A percentile compares a stretch with the other conserved stretches of the same genome.
phyloP scores from a whole-genome alignment of 2,329 filamentous ascomycete genomes.

The Aplosporella prunicola region DNA sequence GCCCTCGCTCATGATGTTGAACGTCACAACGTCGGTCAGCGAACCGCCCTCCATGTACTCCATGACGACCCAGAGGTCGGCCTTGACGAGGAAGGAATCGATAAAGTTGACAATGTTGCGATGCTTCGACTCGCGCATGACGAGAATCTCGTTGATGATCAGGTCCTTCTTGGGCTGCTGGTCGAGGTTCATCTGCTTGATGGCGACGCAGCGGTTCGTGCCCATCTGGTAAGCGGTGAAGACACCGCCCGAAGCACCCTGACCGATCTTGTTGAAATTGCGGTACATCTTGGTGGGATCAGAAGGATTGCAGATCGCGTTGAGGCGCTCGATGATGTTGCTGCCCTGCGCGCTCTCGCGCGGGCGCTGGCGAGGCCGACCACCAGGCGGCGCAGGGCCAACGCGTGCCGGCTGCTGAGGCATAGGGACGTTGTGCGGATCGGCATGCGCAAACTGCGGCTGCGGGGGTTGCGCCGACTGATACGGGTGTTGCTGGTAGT shows the following conservation, averaged over 20 bases:
- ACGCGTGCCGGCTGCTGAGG: constrained; percentile 38
- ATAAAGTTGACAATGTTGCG: constrained; percentile 99
- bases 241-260: constrained; percentile 92
- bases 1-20: constrained; percentile 97
- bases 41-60: constrained; percentile 99
- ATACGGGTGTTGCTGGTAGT: constrained; percentile 21
- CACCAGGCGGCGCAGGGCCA: constrained; percentile 41
- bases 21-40: constrained; percentile 95
- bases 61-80: constrained; percentile 98
- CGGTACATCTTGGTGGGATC: constrained; percentile 85
- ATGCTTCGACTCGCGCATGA: constrained; percentile 98
- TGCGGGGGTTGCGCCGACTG: constrained; percentile 41
- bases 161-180: constrained; percentile 98
- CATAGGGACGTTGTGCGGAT: constrained; percentile 34
- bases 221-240: constrained; percentile 81
- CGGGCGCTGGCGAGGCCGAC: constrained; percentile 70
- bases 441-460: constrained; percentile 38
- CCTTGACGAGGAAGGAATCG: constrained; percentile 82
- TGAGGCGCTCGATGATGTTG: constrained; percentile 74
- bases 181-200: constrained; percentile 99
- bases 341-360: constrained; percentile 64
- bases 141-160: constrained; percentile 97
- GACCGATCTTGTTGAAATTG: constrained; percentile 87
- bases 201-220: constrained; percentile 82
- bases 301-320: constrained; percentile 80